Evolutionary conservation across 2,329 filamentous ascomycete genomes (phyloP), one percentile per base, ranked within the genome.

Genomic region (Colletotrichum echinochloae): DNA sequence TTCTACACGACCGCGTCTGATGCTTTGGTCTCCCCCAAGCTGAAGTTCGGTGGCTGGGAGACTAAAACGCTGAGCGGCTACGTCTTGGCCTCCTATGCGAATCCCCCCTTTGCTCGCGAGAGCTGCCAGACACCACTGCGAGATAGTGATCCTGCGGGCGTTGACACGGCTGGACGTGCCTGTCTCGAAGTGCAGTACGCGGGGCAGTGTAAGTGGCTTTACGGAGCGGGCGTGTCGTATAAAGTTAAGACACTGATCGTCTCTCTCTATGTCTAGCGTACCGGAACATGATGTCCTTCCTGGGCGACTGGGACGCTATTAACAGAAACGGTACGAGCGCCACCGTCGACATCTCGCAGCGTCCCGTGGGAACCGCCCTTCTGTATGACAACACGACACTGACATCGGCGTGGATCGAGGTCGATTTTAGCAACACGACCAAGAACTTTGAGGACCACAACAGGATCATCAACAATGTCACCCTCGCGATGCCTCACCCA

Each of bases 1-100:
- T 85, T 95, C 7, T 96, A 95, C 77, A 94, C 91, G 0, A 92
- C 92, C 2, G 93, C 93, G 0, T 91, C 91, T 0, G 91, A 94
- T 72, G 90, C 92, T 11, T 83, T 95, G 75, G 91, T 95, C 0
- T 86, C 92, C 3, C 93, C 93, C 0, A 91, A 92, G 75, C 83
- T 95, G 8, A 89, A 86, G 63, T 87, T 86, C 71, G 88, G 89
- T 0, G 77, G 78, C 1, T 87, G 86, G 81, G 79, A 90, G 51
- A 69, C 78, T 1, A 83, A 76, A 65, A 74, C 83, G 0, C 76
- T 95, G 39, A 78, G 81, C 16, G 91, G 90, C 0, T 79, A 85
- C 3, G 89, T 94, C 0, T 82, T 82, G 28, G 81, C 90, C 0
- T 85, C 85, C 0, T 95, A 92, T 74, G 90, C 87, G 1, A 94